Evolutionary conservation across 192 early-diverging fungal species (phyloP), one percentile per base, ranked within the genome.

Genomic region (Rhizoclosmatium sp.): DNA sequence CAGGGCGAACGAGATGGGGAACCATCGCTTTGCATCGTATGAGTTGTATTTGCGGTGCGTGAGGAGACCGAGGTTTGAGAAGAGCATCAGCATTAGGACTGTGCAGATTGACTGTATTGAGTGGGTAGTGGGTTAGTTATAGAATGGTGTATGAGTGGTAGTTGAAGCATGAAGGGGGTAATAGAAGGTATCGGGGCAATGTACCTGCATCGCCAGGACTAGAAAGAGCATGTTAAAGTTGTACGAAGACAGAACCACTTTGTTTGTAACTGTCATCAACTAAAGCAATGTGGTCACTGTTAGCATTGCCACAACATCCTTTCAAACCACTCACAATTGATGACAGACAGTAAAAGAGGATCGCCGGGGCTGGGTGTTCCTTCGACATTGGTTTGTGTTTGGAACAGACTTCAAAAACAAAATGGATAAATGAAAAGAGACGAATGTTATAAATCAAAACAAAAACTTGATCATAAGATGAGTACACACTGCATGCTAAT

Each of bases 341-440:
- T 56, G 95, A 90, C 60, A 79, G 85, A 87, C 97, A 98, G 84
- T 98, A 98, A 69, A 92, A 90, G 45, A 92, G 59, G 69, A 98
- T 94, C 58, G 95, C 94, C 54, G 93, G 76, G 21, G 87, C 84
- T 45, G 89, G 62, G 10, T 56, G 62, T 44, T 68, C 66, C 21
- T 68, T 68, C 0, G 60, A 31, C 60, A 62, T 62, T 9, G 9
- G 1, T 21, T 0, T 5, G 9, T 62, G 7, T 54, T 16, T 16
- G 9, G 16, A 54, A 54, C 16, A 54, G 51, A 54, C 16, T 54
- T 54, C 51, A 54, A 54, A 31, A 31, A 0, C n/a, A 51, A 54
- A 31, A 0, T 31, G 31, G 31, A 31, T 31, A 31, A 31, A 31
- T 31, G 31, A 31, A 31, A 31, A 31, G 31, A 31, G 31, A 31